Base-by-base conservation (phyloP, 176 grass and related monocot species). In the Phragmites australis region DNA sequence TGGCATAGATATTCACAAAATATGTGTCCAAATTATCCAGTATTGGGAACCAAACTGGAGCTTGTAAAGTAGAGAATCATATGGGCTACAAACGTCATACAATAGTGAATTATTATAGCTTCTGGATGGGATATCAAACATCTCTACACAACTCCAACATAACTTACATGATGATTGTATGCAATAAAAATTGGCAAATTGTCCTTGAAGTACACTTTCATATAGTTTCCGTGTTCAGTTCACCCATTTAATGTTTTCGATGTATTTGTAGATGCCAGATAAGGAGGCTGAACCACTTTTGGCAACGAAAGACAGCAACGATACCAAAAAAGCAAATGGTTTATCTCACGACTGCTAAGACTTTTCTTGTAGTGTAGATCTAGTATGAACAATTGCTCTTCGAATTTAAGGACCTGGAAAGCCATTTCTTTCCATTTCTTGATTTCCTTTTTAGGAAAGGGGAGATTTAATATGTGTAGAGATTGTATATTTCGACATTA, bases 251-350 rank as follows among this genome's bases (percentile, higher is more conserved):
- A 87, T 78, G 66, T 58, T 67, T 77, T 77, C 23, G 0, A 60
- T 85, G 59, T 53, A 26, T 70, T 87, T 84, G 68, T 83, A 93
- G 93, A 91, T 97, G 86, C 80, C 88, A 81, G 88, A 97, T 73
- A 93, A 93, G 83, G 93, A 97, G 83, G 81, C 72, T 56, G 88
- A 90, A 55, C 93, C 91, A 75, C 86, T 97, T 80, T 93, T 93
- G 88, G 85, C 87, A 78, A 86, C 64, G 42, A 97, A 93, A 82
- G 88, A 97, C 73, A 81, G 56, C 81, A 89, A 22, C 6, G 91
- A 97, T 25, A 85, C 50, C 60, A 93, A 93, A 82, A 97, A 93
- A 62, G 90, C 88, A 82, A 93, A 97, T 85, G 88, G 93, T 78
- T 65, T 91, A 87, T 82, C 85, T 80, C 75, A 81, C 25, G 82